Evolutionary conservation across 2,329 filamentous ascomycete genomes (phyloP).

Genomic region (Tolypocladium album): DNA sequence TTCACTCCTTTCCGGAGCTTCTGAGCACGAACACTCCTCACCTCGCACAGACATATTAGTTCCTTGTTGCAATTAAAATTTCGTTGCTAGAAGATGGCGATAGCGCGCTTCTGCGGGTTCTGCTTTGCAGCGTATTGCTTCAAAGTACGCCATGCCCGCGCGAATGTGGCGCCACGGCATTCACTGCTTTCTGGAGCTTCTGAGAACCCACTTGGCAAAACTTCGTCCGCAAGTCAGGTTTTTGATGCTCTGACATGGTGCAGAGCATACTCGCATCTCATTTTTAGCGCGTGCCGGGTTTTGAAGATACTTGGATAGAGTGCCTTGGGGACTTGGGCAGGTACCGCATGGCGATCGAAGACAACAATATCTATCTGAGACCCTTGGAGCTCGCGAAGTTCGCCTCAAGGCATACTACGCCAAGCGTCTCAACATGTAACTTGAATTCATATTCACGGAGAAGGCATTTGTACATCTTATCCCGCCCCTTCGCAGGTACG

Average conservation of each 20-base stretch:
- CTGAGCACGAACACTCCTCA: conserved; percentile 20
- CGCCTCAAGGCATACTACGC: no score
- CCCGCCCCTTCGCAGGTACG: conserved; percentile 65
- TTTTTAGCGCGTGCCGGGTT: conserved; percentile 73
- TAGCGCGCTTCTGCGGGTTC: conserved; percentile 64
- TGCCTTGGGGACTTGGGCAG: conserved; percentile 78
- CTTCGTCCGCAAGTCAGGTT: conserved; percentile 54
- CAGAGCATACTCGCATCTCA: conserved; percentile 78
- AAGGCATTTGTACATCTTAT: conserved; percentile 78
- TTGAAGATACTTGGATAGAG: conserved; percentile 87
- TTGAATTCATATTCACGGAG: no score
- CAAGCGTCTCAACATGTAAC: no score
- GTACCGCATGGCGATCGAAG: conserved; percentile 60
- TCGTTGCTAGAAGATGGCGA: conserved; percentile 80
- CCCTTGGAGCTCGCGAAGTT: no score
- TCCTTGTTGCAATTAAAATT: conserved; percentile 78
- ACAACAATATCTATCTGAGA: no score
- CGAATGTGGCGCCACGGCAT: conserved; percentile 79
- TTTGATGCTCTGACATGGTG: conserved; percentile 76
- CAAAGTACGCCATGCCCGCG: conserved; percentile 83
- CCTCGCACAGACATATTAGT: neutral
- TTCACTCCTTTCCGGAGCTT: conserved; percentile 79
- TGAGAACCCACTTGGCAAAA: conserved; percentile 47
- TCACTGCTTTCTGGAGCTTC: conserved; percentile 73
- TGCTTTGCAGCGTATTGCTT: conserved; percentile 56